Percentiles rank a stretch among this genome's conserved stretches.
phyloP scores from a whole-genome alignment of 2,329 filamentous ascomycete species.

The Aspergillus uvarum region DNA sequence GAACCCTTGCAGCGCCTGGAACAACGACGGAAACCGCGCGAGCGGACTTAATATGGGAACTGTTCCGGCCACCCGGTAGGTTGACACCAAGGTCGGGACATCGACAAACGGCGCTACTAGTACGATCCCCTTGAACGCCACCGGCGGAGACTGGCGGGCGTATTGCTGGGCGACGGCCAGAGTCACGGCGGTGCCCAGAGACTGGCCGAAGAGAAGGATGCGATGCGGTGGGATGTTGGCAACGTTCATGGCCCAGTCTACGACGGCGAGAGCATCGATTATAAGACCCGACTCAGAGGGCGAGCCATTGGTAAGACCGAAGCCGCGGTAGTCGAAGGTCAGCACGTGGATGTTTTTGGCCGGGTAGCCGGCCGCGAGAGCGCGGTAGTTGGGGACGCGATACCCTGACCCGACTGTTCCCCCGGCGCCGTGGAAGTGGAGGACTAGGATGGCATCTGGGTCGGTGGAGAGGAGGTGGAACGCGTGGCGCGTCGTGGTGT shows the following conservation, averaged over 20 bases:
- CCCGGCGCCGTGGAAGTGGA: conserved; percentile 57
- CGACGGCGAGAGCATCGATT: conserved; percentile 53
- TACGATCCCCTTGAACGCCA: conserved; percentile 55
- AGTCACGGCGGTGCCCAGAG: conserved; percentile 57
- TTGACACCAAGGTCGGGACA: conserved; percentile 54
- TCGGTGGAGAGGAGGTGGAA: conserved; percentile 50
- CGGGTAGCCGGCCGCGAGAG: conserved; percentile 36
- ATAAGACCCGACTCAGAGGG: conserved; percentile 59
- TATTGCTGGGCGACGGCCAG: conserved; percentile 48
- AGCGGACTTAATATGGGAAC: conserved; percentile 57
- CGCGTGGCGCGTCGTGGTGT: conserved; percentile 38
- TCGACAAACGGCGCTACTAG: conserved; percentile 60
- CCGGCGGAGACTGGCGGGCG: conserved; percentile 43
- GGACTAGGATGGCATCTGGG: conserved; percentile 46
- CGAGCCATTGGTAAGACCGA: conserved; percentile 53
- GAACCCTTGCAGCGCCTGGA: conserved; percentile 14
- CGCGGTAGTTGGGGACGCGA: conserved; percentile 57
- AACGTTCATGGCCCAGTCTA: conserved; percentile 55
- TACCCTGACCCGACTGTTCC: conserved; percentile 59
- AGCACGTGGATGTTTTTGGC: conserved; percentile 56
- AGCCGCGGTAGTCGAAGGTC: conserved; percentile 54
- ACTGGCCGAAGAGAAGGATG: conserved; percentile 61
- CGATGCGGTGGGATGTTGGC: conserved; percentile 54
- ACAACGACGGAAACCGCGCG: conserved; percentile 43
- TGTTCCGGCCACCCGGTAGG: conserved; percentile 57